phyloP scores from a whole-genome alignment of 2,329 filamentous ascomycete genomes.

The Davidsoniella neocaledoniae region DNA sequence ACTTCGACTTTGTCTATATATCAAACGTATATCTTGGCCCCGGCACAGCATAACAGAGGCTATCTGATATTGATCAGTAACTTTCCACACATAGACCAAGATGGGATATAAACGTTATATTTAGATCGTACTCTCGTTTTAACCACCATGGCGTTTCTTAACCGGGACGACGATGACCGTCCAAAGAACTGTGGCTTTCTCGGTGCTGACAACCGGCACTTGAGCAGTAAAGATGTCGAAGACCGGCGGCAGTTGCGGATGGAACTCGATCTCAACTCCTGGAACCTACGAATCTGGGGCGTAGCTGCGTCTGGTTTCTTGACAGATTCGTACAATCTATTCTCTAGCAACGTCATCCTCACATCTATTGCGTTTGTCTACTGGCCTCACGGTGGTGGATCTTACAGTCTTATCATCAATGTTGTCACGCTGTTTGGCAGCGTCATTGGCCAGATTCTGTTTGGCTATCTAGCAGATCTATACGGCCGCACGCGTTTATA shows the following conservation, averaged over 20 bases:
- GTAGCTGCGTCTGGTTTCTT: slow-evolving; percentile 38
- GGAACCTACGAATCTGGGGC: slow-evolving; percentile 37
- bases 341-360: slow-evolving; percentile 37
- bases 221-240: slow-evolving; percentile 20
- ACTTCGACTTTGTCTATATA: no score
- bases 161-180: neutral
- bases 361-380: slow-evolving; percentile 36
- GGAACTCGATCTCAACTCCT: slow-evolving; percentile 36
- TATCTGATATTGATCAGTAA: no score
- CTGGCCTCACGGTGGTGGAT: slow-evolving; percentile 28
- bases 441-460: slow-evolving; percentile 33
- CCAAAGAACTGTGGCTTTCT: slow-evolving; percentile 32
- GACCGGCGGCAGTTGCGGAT: slow-evolving; percentile 35
- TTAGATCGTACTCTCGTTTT: no score
- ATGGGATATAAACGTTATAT: no score
- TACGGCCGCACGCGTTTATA: slow-evolving; percentile 39
- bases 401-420: slow-evolving; percentile 32
- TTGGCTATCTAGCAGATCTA: slow-evolving; percentile 36
- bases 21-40: no score
- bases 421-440: slow-evolving; percentile 35
- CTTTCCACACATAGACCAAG: no score
- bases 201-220: slow-evolving; percentile 32
- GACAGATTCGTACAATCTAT: slow-evolving; percentile 38
- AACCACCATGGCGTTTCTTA: neutral
- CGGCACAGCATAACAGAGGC: no score